Evolutionary conservation across 768 basidiomycete genomes (phyloP).

Genomic region (Cytidiella melzeri): DNA sequence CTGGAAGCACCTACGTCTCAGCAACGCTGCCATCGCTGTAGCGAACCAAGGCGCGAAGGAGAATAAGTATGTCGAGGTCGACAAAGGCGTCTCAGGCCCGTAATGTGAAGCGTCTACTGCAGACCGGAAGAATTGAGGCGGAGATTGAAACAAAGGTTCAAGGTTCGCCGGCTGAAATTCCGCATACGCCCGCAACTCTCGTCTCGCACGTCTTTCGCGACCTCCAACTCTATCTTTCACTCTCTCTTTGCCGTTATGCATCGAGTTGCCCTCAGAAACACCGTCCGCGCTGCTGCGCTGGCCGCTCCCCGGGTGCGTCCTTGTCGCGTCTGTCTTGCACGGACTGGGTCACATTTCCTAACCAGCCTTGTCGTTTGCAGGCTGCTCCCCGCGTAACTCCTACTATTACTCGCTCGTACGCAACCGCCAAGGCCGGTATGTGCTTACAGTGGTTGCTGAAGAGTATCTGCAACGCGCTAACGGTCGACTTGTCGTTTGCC

Average conservation of each 20-base stretch:
- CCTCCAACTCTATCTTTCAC: constrained; percentile 40
- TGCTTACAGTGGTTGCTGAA: constrained; percentile 1
- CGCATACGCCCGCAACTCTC: constrained; percentile 14
- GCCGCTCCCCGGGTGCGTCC: constrained; percentile 54
- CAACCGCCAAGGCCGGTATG: constrained; percentile 96
- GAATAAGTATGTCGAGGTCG: too few relatives aligned
- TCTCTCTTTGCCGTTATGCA: constrained; percentile 52
- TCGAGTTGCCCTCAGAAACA: constrained; percentile 80
- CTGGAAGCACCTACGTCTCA: constrained; percentile 20
- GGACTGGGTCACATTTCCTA: too few relatives aligned
- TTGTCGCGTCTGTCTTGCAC: too few relatives aligned
- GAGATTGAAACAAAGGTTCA: constrained; percentile 17
- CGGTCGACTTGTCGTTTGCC: constrained; percentile 5
- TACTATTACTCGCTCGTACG: constrained; percentile 76
- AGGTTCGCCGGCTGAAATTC: constrained; percentile 12
- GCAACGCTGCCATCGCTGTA: constrained; percentile 21
- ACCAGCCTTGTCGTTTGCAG: constrained; percentile 24
- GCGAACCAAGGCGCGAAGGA: not conserved
- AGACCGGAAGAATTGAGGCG: constrained; percentile 17
- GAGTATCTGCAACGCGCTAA: constrained; percentile 6
- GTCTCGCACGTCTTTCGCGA: constrained; percentile 33
- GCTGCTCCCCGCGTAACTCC: constrained; percentile 39
- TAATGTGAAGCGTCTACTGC: constrained; percentile 1
- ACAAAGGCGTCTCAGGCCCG: too few relatives aligned
- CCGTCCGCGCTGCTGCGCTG: constrained; percentile 71